Percentiles rank a stretch among this genome's conserved stretches.
Conservation (phyloP, 805 yeast genomes). For the Sugiyamaella lignohabitans region DNA sequence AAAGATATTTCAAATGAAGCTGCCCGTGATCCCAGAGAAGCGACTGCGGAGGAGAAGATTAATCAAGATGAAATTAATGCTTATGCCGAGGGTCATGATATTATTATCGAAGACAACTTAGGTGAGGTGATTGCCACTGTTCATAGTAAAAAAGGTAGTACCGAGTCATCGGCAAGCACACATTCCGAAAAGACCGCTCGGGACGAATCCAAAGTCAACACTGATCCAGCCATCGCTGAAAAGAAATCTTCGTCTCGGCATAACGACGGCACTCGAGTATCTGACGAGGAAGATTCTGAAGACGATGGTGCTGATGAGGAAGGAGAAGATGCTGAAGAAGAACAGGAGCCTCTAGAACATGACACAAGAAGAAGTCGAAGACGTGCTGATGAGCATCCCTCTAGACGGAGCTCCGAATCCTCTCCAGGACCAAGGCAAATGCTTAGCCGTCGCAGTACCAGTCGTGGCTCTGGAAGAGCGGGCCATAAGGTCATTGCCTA, state of each 20-base stretch:
- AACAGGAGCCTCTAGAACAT: background rate
- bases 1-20: slow-evolving; percentile 10
- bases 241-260: background rate
- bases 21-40: slow-evolving; percentile 18
- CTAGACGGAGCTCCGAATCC: too few species aligned
- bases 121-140: slow-evolving; percentile 73
- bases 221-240: background rate
- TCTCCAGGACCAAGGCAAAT: background rate
- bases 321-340: slow-evolving; percentile 1
- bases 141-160: slow-evolving; percentile 19
- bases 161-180: slow-evolving; percentile 9
- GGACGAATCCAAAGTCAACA: background rate
- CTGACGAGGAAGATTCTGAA: too few species aligned
- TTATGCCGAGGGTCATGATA: slow-evolving; percentile 60
- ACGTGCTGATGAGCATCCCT: background rate
- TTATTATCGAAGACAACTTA: slow-evolving; percentile 73
- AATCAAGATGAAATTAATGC: slow-evolving; percentile 33
- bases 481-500: slow-evolving; percentile 54
- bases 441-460: background rate
- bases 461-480: slow-evolving; percentile 6
- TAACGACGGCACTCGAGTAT: background rate
- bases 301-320: slow-evolving; percentile 24
- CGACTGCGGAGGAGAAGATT: slow-evolving; percentile 18
- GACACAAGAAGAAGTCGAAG: background rate
- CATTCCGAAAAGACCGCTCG: background rate